phyloP scores from a whole-genome alignment of 306 rosid species.

The Citrullus mucosospermus region DNA sequence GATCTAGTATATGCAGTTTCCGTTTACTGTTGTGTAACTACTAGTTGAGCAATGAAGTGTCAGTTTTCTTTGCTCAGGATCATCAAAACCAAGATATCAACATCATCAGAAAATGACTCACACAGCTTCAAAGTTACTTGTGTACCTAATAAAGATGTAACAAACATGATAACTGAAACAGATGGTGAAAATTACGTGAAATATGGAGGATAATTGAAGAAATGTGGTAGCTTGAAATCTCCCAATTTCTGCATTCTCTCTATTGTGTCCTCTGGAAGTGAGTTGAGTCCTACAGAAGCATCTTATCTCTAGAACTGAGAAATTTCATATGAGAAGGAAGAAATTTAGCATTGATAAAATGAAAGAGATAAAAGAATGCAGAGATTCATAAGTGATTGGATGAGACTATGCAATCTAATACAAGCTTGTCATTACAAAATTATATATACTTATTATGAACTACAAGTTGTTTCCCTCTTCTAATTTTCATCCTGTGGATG shows the following conservation, averaged over 20 bases:
- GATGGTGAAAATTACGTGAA: conserved; percentile 49
- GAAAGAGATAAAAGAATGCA: not conserved
- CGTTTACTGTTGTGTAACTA: not conserved
- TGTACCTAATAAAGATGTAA: not conserved
- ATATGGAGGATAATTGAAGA: conserved; percentile 93
- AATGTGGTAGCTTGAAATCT: conserved; percentile 77
- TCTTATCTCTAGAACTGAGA: not conserved
- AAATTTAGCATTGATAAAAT: not conserved
- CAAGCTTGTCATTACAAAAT: not conserved
- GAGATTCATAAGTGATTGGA: not conserved
- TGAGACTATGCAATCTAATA: not conserved
- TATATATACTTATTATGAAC: not conserved
- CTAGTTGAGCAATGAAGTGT: not conserved
- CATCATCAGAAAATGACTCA: not conserved
- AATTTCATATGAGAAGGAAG: not conserved
- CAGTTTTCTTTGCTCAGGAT: not conserved
- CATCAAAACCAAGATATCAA: not conserved
- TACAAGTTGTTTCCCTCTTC: not conserved
- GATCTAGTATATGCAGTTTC: not conserved
- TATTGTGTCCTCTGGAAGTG: not conserved
- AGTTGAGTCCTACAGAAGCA: not conserved
- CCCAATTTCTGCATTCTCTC: conserved; percentile 78
- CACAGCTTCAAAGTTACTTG: not conserved
- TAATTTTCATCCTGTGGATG: not conserved
- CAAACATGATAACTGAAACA: not conserved